phyloP scores from a whole-genome alignment of 2,329 filamentous ascomycete genomes.

The Alternaria arborescens region DNA sequence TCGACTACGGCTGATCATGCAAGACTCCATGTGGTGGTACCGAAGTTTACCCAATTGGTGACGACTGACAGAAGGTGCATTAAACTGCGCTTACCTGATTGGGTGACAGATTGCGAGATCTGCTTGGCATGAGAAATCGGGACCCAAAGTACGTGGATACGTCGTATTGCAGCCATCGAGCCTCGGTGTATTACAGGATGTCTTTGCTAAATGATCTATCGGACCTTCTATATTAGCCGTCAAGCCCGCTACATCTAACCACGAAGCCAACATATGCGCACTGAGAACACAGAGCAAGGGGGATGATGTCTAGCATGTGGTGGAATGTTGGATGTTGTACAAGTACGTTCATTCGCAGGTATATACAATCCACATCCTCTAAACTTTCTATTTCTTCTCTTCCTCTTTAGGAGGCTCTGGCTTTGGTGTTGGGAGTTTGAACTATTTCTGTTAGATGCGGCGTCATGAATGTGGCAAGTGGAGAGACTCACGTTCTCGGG shows the following conservation, averaged over 20 bases:
- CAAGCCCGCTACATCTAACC: neutral
- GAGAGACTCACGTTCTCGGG: constrained; percentile 67
- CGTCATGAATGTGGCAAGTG: neutral
- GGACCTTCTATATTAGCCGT: neutral
- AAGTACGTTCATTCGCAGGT: constrained; percentile 42
- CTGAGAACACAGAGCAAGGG: neutral
- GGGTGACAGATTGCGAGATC: constrained; percentile 22
- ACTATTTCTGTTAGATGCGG: constrained; percentile 56
- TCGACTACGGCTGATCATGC: constrained; percentile 9
- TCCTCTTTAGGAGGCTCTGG: constrained; percentile 86
- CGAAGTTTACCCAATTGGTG: neutral
- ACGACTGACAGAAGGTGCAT: constrained; percentile 1
- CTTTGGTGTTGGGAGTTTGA: constrained; percentile 95
- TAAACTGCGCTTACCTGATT: constrained; percentile 15
- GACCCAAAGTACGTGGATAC: neutral
- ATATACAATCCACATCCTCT: constrained; percentile 51
- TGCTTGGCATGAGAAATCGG: constrained; percentile 15
- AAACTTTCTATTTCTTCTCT: constrained; percentile 80
- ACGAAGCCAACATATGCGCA: neutral
- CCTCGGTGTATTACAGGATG: neutral
- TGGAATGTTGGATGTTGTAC: constrained; percentile 17
- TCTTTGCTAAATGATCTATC: neutral
- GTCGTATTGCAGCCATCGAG: neutral
- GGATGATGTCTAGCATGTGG: neutral
- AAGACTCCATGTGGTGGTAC: neutral